Conservation (phyloP, 202 grass and related monocot species). For the Zizania palustris region DNA sequence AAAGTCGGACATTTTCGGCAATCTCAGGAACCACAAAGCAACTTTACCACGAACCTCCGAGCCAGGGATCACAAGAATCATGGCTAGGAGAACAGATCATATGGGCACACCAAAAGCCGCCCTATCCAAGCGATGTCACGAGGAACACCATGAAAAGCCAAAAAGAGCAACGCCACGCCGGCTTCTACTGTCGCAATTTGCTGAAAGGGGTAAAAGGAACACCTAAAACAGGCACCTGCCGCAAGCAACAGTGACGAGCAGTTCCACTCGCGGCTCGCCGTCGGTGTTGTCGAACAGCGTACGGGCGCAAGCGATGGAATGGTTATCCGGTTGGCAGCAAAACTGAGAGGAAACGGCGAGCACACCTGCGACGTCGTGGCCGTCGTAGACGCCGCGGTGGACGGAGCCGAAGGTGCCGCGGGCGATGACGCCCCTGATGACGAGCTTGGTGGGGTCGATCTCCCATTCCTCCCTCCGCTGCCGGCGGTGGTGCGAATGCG, state of each 20-base stretch:
- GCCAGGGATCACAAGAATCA: slow-evolving; percentile 58
- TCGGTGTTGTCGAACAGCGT: slow-evolving; percentile 20
- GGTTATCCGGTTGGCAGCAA: background rate
- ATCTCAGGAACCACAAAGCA: slow-evolving; percentile 20
- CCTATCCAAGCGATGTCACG: slow-evolving; percentile 54
- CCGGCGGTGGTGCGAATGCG: background rate
- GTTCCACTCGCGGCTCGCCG: background rate
- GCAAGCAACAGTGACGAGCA: background rate
- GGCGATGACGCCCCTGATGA: slow-evolving; percentile 78
- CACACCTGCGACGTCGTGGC: slow-evolving; percentile 86
- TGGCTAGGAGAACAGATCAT: slow-evolving; percentile 14
- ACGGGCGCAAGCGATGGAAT: background rate
- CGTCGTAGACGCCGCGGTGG: slow-evolving; percentile 89
- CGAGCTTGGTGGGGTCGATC: slow-evolving; percentile 76
- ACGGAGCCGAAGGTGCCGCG: slow-evolving; percentile 94
- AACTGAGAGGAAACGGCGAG: background rate
- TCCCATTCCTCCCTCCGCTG: slow-evolving; percentile 72
- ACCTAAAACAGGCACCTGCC: background rate
- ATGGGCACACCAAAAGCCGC: slow-evolving; percentile 40
- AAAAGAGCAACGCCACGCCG: slow-evolving; percentile 5
- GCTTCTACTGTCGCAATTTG: slow-evolving; percentile 40
- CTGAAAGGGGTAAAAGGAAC: slow-evolving; percentile 31
- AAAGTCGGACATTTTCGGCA: slow-evolving; percentile 1
- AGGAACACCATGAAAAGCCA: slow-evolving; percentile 16
- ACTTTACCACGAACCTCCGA: slow-evolving; percentile 16